Conservation (phyloP, 2,329 filamentous ascomycete species). For the Exophiala aquamarina region DNA sequence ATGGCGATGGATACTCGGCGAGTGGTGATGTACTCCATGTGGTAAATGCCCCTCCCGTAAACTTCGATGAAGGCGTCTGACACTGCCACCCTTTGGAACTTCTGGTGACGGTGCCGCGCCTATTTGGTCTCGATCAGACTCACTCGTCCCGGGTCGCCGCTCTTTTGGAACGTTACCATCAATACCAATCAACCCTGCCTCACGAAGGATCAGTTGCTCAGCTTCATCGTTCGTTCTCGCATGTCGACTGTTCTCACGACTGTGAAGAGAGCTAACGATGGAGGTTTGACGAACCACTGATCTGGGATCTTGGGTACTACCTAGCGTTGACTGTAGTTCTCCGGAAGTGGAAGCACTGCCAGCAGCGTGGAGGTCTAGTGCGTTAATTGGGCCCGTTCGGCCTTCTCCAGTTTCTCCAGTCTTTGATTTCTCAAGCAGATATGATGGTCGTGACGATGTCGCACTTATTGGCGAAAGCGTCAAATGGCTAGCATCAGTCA, state of each 20-base stretch:
- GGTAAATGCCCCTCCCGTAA: constrained; percentile 65
- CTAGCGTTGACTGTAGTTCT: constrained; percentile 12
- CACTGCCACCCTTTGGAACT: constrained; percentile 63
- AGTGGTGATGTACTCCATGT: constrained; percentile 44
- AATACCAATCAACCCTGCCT: constrained; percentile 63
- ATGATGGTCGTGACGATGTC: constrained; percentile 19
- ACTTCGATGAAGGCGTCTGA: constrained; percentile 83
- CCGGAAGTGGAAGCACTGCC: constrained; percentile 14
- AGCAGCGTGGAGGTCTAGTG: constrained; percentile 6
- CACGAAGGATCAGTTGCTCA: constrained; percentile 67
- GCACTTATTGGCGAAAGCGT: constrained; percentile 24
- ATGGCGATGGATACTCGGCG: constrained; percentile 64
- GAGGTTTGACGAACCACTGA: constrained; percentile 39
- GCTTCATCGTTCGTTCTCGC: constrained; percentile 44
- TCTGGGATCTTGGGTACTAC: constrained; percentile 27
- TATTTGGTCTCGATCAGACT: constrained; percentile 44
- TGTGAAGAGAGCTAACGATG: constrained; percentile 36
- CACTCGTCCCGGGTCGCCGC: constrained; percentile 42
- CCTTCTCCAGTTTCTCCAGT: constrained; percentile 13
- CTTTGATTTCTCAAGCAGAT: constrained; percentile 16
- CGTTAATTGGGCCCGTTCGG: constrained; percentile 6
- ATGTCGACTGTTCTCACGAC: constrained; percentile 34
- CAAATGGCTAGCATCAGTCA: constrained; percentile 20
- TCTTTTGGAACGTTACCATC: constrained; percentile 38
- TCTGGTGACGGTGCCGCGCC: constrained; percentile 38